phyloP scores from a whole-genome alignment of 768 basidiomycete genomes.

The Pleurotus ostreatus region DNA sequence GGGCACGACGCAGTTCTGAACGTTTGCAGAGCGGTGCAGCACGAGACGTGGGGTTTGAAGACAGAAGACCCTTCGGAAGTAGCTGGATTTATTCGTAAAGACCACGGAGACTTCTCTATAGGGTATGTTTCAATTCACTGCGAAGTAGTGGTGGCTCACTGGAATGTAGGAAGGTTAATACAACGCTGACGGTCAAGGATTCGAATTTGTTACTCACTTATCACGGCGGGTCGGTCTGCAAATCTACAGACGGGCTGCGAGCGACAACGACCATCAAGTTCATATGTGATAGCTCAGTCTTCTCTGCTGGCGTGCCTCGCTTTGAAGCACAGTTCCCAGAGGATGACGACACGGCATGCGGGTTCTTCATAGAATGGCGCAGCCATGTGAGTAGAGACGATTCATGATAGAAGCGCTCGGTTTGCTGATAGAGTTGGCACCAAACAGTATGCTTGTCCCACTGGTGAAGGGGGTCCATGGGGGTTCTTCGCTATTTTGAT shows the following conservation, averaged over 20 bases:
- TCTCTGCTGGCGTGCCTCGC: constrained; percentile 45
- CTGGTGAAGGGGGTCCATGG: constrained; percentile 48
- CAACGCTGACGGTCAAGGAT: constrained; percentile 53
- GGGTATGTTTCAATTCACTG: constrained; percentile 41
- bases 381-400: constrained; percentile 55
- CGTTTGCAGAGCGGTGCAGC: constrained; percentile 53
- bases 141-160: not conserved
- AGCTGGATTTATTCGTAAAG: constrained; percentile 57
- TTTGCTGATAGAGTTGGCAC: not conserved
- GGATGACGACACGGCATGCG: constrained; percentile 63
- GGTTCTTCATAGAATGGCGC: constrained; percentile 81
- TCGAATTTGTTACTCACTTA: constrained; percentile 48
- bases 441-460: constrained; percentile 67
- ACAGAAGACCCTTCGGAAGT: constrained; percentile 50
- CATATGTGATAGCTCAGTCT: constrained; percentile 66
- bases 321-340: constrained; percentile 70
- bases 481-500: constrained; percentile 52
- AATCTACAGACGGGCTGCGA: constrained; percentile 27
- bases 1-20: constrained; percentile 54
- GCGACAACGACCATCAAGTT: constrained; percentile 74
- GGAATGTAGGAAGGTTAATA: constrained; percentile 52
- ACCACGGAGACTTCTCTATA: constrained; percentile 66
- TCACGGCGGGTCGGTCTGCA: constrained; percentile 61
- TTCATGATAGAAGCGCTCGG: not conserved
- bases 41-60: constrained; percentile 57